Evolutionary conservation across 2,329 filamentous ascomycete species (phyloP), one percentile per base, ranked within the genome.

Genomic region (Cercospora zeae-maydis): DNA sequence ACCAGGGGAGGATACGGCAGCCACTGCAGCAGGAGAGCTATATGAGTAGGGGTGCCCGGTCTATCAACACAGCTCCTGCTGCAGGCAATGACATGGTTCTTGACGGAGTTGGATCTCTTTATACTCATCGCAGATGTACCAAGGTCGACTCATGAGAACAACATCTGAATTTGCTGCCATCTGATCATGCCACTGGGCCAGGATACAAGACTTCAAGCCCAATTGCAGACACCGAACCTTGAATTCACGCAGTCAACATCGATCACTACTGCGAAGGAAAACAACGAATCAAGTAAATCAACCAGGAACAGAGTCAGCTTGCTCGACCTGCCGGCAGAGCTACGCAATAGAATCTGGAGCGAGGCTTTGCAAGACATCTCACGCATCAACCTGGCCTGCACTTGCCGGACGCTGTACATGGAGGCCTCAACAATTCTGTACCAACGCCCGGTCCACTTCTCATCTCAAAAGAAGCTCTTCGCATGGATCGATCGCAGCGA

Each of bases 401-500:
- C 67, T 31, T 67, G 66, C 57, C 59, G 54, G 10, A 64, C 67
- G 42, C 54, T 70, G 54, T 59, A 66, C 58, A 72, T 69, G 68
- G 70, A 74, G 62, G 61, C 65, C 34, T 63, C 64, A 39, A 24
- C 67, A 9, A 58, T 61, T n/a, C 60, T 69, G 3, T 69, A 68
- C 47, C 64, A 69, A 52, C 70, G 69, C 1, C 66, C 65, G 1
- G 36, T 68, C 53, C 64, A 47, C 42, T 70, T 73, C 58, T 30
- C 64, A 9, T 72, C 71, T 2, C 72, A 74, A 58, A 36, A 61
- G 8, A 64, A 68, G 24, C 66, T 74, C 57, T 69, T 70, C 65
- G 30, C 61, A 49, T 73, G 72, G 72, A 66, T 73, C 27, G 57
- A 67, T 27, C 61, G 62, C 11, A 69, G 68, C 54, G 58, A 49